A percentile compares a stretch with the other conserved stretches of the same genome.
phyloP scores from a whole-genome alignment of 768 basidiomycete genomes.

The Trametes cubensis region DNA sequence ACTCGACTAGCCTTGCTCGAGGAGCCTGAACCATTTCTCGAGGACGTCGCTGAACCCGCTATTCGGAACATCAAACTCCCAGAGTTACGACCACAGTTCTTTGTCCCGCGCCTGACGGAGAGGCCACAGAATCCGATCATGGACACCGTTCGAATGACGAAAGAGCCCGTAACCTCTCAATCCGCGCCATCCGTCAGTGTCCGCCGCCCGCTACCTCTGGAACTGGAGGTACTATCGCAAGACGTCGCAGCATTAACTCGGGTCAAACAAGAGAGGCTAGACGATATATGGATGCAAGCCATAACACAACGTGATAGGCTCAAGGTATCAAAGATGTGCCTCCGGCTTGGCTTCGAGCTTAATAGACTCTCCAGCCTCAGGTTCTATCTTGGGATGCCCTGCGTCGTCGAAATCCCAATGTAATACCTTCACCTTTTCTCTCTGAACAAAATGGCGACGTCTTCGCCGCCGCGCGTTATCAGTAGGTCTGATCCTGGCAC shows the following conservation, averaged over 20 bases:
- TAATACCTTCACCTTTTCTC: slow-evolving; percentile 57
- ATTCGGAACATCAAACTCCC: slow-evolving; percentile 8
- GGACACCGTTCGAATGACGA: slow-evolving; percentile 47
- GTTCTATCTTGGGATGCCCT: slow-evolving; percentile 64
- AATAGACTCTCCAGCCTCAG: slow-evolving; percentile 8
- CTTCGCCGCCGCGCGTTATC: slow-evolving; percentile 59
- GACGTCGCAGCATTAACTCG: slow-evolving; percentile 10
- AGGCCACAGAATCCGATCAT: slow-evolving; percentile 81
- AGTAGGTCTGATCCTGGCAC: slow-evolving; percentile 45
- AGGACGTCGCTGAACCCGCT: neutral
- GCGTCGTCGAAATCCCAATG: slow-evolving; percentile 36
- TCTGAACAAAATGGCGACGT: slow-evolving; percentile 63
- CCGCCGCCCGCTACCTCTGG: slow-evolving; percentile 13
- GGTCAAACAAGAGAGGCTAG: neutral
- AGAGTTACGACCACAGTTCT: slow-evolving; percentile 44
- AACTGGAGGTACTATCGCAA: slow-evolving; percentile 10
- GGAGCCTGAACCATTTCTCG: neutral
- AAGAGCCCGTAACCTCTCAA: neutral
- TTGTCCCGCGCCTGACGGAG: slow-evolving; percentile 65
- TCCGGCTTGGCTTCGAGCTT: neutral
- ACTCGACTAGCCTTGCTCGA: neutral
- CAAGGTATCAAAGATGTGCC: neutral
- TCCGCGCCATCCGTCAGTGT: neutral
- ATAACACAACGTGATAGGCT: neutral
- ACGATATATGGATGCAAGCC: slow-evolving; percentile 15